A percentile compares a stretch with the other conserved stretches of the same genome.
These are phyloP conservation scores for Irpex sp. DNA, from an alignment of 1,284 basidiomycete species.

Conservation along the genomic window DNA sequence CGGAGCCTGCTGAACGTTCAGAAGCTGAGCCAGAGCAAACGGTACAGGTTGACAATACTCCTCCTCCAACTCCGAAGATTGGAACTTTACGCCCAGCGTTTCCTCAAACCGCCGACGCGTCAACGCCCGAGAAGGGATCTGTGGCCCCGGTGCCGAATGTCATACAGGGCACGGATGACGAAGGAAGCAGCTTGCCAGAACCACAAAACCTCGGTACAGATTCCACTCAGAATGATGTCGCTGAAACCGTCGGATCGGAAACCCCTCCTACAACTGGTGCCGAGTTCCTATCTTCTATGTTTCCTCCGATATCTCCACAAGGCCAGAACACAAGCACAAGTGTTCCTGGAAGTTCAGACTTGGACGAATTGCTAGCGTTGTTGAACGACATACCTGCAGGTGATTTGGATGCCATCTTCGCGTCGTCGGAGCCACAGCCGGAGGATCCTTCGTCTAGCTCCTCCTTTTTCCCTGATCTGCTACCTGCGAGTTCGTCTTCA, in stretches of 20 bases:
- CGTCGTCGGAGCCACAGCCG: not conserved
- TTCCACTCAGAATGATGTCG: not conserved
- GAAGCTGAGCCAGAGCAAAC: not conserved
- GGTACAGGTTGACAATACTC: not conserved
- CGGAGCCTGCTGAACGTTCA: too few relatives aligned
- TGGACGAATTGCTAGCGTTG: slow-evolving; percentile 13
- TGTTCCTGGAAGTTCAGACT: not conserved
- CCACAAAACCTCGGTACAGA: not conserved
- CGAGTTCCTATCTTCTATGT: not conserved
- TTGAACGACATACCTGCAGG: slow-evolving; percentile 10
- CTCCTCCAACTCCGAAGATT: not conserved
- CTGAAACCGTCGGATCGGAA: not conserved
- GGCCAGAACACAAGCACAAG: not conserved
- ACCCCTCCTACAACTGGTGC: not conserved
- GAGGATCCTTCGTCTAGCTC: not conserved
- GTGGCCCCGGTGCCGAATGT: too few relatives aligned
- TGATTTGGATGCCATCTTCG: slow-evolving; percentile 11
- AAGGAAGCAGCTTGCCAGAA: not conserved
- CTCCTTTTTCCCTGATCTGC: not conserved
- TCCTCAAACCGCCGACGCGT: not conserved
- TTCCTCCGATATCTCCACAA: not conserved
- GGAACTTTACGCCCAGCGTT: not conserved
- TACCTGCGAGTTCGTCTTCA: not conserved
- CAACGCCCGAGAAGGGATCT: not conserved
- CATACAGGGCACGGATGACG: not conserved